Base-by-base conservation (phyloP, 2,329 filamentous ascomycete genomes). In the Epichloe festucae region DNA sequence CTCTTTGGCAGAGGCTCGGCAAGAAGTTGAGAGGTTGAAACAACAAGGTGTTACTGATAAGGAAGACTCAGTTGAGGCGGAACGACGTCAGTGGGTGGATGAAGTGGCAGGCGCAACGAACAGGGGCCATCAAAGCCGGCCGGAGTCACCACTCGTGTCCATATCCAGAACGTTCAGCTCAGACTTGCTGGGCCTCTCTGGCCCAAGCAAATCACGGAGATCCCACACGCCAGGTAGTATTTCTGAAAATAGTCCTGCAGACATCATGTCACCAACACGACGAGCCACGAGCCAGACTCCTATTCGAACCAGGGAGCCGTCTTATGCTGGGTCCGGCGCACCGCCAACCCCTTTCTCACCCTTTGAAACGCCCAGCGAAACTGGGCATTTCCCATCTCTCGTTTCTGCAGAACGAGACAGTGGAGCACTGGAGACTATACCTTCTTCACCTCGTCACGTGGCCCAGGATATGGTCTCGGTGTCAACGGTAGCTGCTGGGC, bases 401-500 rank as follows among this genome's bases (percentile, higher is more conserved):
- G 62, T 67, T 3, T 62, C 68, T 1, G 69, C 73, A 47, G 68
- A 73, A 15, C 68, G 73, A 2, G 75, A 79, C 49, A 78, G 80
- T 42, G 74, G 73, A n/a, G 66, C 75, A 23, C 77, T 79, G 47
- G 64, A 67, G 15, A 54, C 56, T 5, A 59, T 58, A 15, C 70
- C 74, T 2, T 76, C 75, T 1, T 85, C 81, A 3, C 83, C 83
- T 1, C 81, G 81, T 40, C 82, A 84, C 53, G 81, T 85, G 6
- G 78, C 87, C 53, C 85, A 89, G 58, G 90, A 95, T 61, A 85
- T 95, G 72, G 79, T 93, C 34, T 94, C 88, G 2, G 87, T 88
- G 6, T 95, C 89, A 1, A 96, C 91, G 0, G 85, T 89, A 8
- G 91, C 84, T 0, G 90, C 91, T 0, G 93, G 93, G 0, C 93